phyloP scores from a whole-genome alignment of 2,329 filamentous ascomycete genomes.

The Exophiala sp. region DNA sequence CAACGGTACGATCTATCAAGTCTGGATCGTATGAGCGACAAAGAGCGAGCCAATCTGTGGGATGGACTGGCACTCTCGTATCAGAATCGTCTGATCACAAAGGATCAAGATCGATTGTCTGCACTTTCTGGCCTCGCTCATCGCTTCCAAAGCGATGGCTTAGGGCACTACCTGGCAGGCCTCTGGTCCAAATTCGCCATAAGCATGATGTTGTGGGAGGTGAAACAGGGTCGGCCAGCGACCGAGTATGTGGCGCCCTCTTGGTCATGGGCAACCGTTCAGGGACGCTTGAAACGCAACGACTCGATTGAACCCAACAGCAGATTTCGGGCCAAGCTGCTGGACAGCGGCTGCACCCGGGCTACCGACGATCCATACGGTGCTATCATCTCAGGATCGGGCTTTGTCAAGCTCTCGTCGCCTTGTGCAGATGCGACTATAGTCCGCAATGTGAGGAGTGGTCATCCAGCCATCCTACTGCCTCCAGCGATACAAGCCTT shows the following conservation, averaged over 20 bases:
- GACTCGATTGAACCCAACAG: conserved; percentile 5
- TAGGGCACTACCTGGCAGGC: conserved; percentile 11
- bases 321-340: not conserved
- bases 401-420: not conserved
- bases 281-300: conserved; percentile 4
- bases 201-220: conserved; percentile 7
- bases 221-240: not conserved
- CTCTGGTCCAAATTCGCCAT: conserved; percentile 10
- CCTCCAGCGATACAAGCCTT: conserved; percentile 1
- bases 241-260: conserved; percentile 1
- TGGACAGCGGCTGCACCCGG: not conserved
- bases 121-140: conserved; percentile 19
- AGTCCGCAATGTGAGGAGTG: not conserved
- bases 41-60: conserved; percentile 7
- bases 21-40: not conserved
- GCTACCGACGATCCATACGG: conserved; percentile 1
- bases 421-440: conserved; percentile 1
- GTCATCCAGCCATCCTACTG: conserved; percentile 1
- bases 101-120: conserved; percentile 13
- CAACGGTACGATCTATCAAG: not conserved
- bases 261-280: conserved; percentile 15
- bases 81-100: conserved; percentile 5
- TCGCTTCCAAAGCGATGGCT: conserved; percentile 2
- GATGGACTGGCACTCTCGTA: conserved; percentile 2
- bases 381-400: conserved; percentile 1